phyloP scores from a whole-genome alignment of 345 rosid species.

The Populus nigra region DNA sequence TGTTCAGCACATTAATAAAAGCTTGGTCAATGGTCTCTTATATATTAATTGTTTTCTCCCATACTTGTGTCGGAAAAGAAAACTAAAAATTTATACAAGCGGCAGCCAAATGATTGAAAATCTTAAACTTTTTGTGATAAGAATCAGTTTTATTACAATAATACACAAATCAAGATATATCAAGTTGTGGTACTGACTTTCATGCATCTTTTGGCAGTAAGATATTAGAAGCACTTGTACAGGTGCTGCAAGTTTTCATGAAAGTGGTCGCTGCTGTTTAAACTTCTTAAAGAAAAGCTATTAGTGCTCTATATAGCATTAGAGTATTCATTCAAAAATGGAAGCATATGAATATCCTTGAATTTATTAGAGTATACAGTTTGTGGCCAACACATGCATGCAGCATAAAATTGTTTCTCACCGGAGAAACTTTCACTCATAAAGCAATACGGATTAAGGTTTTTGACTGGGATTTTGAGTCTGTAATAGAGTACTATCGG shows the following conservation, averaged over 20 bases:
- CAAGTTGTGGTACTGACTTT: neutral
- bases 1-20: neutral
- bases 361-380: neutral
- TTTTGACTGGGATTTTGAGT: neutral
- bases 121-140: too few relatives aligned
- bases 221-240: neutral
- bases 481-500: neutral
- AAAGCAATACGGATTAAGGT: neutral
- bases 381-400: neutral
- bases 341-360: neutral
- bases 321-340: neutral
- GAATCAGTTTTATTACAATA: neutral
- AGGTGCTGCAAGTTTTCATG: neutral
- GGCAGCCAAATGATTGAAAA: neutral
- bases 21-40: neutral
- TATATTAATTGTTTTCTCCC: neutral
- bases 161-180: neutral
- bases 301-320: neutral
- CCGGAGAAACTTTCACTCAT: neutral
- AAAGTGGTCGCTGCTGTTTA: neutral
- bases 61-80: neutral
- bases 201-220: neutral
- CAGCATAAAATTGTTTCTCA: neutral
- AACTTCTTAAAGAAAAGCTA: neutral
- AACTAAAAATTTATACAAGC: neutral